Evolutionary conservation across 345 rosid genomes (phyloP), one percentile per base, ranked within the genome.

Genomic region (Boechera stricta): DNA sequence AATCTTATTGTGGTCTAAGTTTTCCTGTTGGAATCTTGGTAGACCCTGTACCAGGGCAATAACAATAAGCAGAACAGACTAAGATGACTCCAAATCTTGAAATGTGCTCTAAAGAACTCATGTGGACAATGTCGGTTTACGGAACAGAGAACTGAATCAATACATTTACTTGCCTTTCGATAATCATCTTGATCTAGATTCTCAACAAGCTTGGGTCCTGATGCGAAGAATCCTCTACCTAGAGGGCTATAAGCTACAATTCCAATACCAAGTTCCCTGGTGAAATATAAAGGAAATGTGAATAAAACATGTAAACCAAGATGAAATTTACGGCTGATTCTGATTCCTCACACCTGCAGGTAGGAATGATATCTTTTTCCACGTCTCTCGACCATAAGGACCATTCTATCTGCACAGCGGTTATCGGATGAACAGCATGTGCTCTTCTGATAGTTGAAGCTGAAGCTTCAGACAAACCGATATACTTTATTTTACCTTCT

Each of bases 361-460:
- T 60, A 2, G 87, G 87, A 70, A 88, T 71, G 55, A 90, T 88
- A 36, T 86, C 92, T 72, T 83, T 85, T 82, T 92, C 94, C 32
- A 85, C 92, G 73, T 90, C 98, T 79, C 98, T 83, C 0, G 89
- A 59, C 94, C 94, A 90, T 51, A 92, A 76, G 1, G 96, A 90
- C 98, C 96, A 90, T 65, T 90, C 98, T 38, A 89, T 73, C 52
- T 90, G 92, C 10, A 90, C 82, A 2, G 89, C 92, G 10, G 88
- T 90, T 32, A 90, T 74, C 0, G 96, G 96, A 57, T 90, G 98
- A 80, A 90, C 85, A 29, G 88, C 91, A 71, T 90, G 94, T 15
- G 94, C 98, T 63, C 98, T 76, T 80, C 90, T 86, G 58, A 92
- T 90, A 29, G 94, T 88, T 28, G 96, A 86, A 18, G 92, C 89